phyloP scores from a whole-genome alignment of 352 stramenopile species.

The Globisporangium sylvaticum region DNA sequence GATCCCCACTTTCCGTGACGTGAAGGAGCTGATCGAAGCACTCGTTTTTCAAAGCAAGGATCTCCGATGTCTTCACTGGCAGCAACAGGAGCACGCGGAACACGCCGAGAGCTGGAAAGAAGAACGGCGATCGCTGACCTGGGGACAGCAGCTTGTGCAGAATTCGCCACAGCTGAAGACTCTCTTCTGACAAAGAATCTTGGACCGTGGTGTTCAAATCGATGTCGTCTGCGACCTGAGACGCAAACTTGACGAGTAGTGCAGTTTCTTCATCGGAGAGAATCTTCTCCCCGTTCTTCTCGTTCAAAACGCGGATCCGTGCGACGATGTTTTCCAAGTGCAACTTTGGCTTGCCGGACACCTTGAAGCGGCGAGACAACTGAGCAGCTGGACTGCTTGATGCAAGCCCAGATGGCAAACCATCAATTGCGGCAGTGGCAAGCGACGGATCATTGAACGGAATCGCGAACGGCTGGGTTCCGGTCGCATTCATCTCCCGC shows the following conservation, averaged over 20 bases:
- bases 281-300: background rate
- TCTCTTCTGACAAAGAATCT: background rate
- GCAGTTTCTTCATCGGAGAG: slow-evolving; percentile 30
- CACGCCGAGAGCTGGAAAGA: slow-evolving; percentile 56
- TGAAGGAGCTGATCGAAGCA: slow-evolving; percentile 51
- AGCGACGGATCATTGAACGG: slow-evolving; percentile 66
- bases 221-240: slow-evolving; percentile 17
- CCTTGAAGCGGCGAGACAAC: slow-evolving; percentile 47
- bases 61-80: slow-evolving; percentile 17
- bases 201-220: slow-evolving; percentile 4
- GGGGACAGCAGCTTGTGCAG: slow-evolving; percentile 40
- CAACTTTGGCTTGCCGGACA: slow-evolving; percentile 46
- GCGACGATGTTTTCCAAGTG: slow-evolving; percentile 46
- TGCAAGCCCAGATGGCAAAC: background rate
- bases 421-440: background rate
- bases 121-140: slow-evolving; percentile 28
- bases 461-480: slow-evolving; percentile 55
- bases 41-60: slow-evolving; percentile 31
- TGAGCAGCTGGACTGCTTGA: slow-evolving; percentile 6
- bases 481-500: slow-evolving; percentile 58
- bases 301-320: slow-evolving; percentile 39
- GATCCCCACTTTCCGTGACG: slow-evolving; percentile 29
- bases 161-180: slow-evolving; percentile 36
- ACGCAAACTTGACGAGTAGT: slow-evolving; percentile 26
- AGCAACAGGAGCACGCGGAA: slow-evolving; percentile 61